Conservation (phyloP, 805 yeast species). For the Cyberlindnera nakhonratchasimensis region DNA sequence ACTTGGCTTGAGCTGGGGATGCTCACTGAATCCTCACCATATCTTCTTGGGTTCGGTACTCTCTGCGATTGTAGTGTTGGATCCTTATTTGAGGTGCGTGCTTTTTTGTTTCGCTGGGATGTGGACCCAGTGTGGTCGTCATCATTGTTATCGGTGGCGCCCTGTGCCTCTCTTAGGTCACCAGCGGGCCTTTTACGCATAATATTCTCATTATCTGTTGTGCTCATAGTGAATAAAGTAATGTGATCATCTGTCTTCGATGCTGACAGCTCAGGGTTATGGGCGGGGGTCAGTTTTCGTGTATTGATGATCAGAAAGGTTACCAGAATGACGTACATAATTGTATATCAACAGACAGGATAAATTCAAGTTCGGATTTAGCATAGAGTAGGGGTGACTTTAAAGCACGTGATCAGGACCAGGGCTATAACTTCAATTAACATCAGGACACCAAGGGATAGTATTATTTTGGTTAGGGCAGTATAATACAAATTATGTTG, state of each 20-base stretch:
- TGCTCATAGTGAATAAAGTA: too few species aligned
- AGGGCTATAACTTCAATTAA: conserved; percentile 4
- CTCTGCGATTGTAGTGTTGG: neutral
- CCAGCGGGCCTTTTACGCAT: too few species aligned
- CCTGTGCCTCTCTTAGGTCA: neutral
- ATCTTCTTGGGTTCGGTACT: neutral
- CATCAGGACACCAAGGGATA: conserved; percentile 5
- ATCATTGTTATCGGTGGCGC: neutral
- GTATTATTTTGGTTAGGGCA: neutral
- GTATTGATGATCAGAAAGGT: too few species aligned
- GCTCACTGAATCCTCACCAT: neutral
- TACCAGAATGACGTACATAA: too few species aligned
- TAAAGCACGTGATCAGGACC: conserved; percentile 3
- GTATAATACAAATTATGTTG: neutral
- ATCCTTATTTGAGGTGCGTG: neutral
- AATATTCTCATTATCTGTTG: too few species aligned
- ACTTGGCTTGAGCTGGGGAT: neutral
- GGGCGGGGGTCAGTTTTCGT: too few species aligned
- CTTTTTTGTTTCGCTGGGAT: too few species aligned
- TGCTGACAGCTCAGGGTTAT: too few species aligned
- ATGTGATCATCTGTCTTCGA: too few species aligned
- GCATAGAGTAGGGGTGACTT: neutral
- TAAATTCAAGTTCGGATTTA: too few species aligned
- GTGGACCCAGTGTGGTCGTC: too few species aligned
- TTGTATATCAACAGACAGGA: too few species aligned